Evolutionary conservation across 1,284 basidiomycete genomes (phyloP).

Genomic region (Tylopilus sp.): DNA sequence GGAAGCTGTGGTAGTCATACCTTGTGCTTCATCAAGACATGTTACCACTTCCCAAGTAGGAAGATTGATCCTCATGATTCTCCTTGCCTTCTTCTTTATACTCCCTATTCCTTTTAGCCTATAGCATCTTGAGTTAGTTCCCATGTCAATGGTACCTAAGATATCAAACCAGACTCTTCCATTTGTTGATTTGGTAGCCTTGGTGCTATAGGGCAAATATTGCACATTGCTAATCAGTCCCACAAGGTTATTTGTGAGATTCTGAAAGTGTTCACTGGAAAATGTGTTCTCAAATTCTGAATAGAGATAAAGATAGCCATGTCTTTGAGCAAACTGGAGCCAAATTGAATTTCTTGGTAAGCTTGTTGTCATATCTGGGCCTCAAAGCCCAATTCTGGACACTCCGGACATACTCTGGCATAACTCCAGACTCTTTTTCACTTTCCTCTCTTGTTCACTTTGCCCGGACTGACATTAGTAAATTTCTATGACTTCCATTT

Average conservation of each 20-base stretch:
- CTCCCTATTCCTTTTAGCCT: slow-evolving; percentile 2
- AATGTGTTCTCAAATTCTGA: no score
- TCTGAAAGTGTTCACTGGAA: background rate
- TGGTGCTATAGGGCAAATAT: slow-evolving; percentile 5
- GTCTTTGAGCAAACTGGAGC: no score
- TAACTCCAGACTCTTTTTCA: no score
- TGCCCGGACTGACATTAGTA: no score
- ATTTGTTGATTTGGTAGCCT: background rate
- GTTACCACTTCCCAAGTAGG: slow-evolving; percentile 1
- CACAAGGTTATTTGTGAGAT: background rate
- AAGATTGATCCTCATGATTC: slow-evolving; percentile 3
- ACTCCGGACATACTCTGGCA: no score
- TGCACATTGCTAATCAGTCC: background rate
- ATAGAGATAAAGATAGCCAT: no score
- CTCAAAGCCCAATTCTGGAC: no score
- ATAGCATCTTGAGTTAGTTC: slow-evolving; percentile 4
- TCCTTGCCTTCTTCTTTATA: background rate
- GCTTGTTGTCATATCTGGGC: no score
- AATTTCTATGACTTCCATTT: no score
- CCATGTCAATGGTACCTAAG: background rate
- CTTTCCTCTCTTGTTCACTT: no score
- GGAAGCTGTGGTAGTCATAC: slow-evolving; percentile 2
- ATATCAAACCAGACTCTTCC: slow-evolving; percentile 4
- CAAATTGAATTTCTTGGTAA: no score
- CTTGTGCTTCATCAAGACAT: slow-evolving; percentile 7